These are phyloP conservation scores for Cymbopogon citratus DNA, from an alignment of 176 grass and related monocot species.

Conservation along the genomic window DNA sequence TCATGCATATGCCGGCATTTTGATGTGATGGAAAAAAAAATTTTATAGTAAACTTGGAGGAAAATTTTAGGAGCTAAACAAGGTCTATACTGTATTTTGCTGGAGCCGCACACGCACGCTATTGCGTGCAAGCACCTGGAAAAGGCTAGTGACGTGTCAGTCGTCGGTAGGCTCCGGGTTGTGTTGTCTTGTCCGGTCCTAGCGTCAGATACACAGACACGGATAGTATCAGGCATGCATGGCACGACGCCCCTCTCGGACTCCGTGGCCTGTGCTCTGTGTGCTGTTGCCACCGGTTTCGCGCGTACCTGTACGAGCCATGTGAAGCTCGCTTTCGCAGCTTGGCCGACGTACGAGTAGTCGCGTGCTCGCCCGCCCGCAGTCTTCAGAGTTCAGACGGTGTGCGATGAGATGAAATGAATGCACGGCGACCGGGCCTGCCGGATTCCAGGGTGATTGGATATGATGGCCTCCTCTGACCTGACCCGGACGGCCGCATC, in stretches of 20 bases:
- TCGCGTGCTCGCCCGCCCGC: background rate
- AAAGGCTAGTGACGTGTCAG: slow-evolving; percentile 56
- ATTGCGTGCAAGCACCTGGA: slow-evolving; percentile 6
- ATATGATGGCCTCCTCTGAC: background rate
- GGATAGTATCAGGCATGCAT: slow-evolving; percentile 25
- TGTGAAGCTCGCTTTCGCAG: background rate
- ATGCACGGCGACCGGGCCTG: slow-evolving; percentile 18
- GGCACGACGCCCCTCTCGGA: slow-evolving; percentile 11
- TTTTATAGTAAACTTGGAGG: no score
- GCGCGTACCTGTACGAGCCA: slow-evolving; percentile 12
- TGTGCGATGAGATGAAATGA: background rate
- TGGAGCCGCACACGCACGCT: background rate
- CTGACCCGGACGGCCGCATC: slow-evolving; percentile 6
- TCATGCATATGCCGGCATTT: no score
- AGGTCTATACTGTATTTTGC: background rate
- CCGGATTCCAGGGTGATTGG: slow-evolving; percentile 34
- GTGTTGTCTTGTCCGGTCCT: slow-evolving; percentile 60
- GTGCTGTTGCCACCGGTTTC: background rate
- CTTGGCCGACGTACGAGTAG: background rate
- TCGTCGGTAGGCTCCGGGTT: slow-evolving; percentile 32
- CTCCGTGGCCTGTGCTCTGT: slow-evolving; percentile 7
- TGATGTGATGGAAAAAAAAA: no score
- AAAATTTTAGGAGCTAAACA: no score
- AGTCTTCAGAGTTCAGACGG: background rate
- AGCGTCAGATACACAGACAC: background rate